A percentile compares a stretch with the other conserved stretches of the same genome.
phyloP scores from a whole-genome alignment of 2,329 filamentous ascomycete genomes.

The Neocucurbitaria cava region DNA sequence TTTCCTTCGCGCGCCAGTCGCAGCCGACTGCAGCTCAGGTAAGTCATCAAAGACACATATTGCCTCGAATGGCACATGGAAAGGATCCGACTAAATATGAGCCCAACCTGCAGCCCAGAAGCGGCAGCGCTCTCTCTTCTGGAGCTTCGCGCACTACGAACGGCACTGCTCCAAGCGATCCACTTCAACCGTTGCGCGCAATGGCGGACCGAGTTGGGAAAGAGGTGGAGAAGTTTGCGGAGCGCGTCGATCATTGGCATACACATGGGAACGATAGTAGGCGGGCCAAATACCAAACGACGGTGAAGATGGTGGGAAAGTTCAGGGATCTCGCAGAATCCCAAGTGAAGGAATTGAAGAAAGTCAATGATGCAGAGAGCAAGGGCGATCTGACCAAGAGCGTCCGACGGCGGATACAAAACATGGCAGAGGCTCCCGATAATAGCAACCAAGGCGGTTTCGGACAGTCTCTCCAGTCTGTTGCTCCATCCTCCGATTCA shows the following conservation, averaged over 20 bases:
- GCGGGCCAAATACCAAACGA: constrained; percentile 62
- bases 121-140: constrained; percentile 17
- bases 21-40: constrained; percentile 34
- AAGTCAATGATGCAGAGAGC: constrained; percentile 51
- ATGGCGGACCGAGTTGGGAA: constrained; percentile 74
- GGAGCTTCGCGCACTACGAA: constrained; percentile 22
- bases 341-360: constrained; percentile 55
- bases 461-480: constrained; percentile 26
- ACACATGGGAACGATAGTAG: constrained; percentile 35
- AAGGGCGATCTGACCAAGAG: constrained; percentile 40
- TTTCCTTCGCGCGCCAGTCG: constrained; percentile 36
- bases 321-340: constrained; percentile 61
- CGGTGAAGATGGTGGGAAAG: constrained; percentile 46
- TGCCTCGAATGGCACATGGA: neutral
- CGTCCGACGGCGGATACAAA: constrained; percentile 41
- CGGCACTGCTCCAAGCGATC: constrained; percentile 43
- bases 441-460: constrained; percentile 17
- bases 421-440: constrained; percentile 31
- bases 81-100: constrained; percentile 1
- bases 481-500: constrained; percentile 23
- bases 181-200: constrained; percentile 66
- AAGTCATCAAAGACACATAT: constrained; percentile 12
- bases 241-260: constrained; percentile 76
- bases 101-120: constrained; percentile 13
- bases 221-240: constrained; percentile 87